Evolutionary conservation across 1,284 basidiomycete genomes (phyloP).

Genomic region (Pseudozyma sp.): DNA sequence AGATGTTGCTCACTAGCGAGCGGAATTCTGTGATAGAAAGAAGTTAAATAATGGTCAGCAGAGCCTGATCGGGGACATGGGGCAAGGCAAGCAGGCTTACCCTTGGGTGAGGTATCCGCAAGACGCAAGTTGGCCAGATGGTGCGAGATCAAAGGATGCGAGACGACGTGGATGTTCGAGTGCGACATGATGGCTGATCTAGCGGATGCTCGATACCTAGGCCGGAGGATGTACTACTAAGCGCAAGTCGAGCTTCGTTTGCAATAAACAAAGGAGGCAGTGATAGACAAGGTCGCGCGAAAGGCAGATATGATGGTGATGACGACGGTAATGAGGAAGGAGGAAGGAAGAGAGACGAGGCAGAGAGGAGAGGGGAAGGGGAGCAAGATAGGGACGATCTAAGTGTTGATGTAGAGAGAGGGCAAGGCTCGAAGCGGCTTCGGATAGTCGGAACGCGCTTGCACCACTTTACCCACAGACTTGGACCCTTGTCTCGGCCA

Average conservation of each 20-base stretch:
- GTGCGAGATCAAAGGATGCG: slow-evolving; percentile 59
- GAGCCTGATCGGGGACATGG: background rate
- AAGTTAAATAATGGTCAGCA: background rate
- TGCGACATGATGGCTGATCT: slow-evolving; percentile 17
- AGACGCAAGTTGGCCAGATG: slow-evolving; percentile 58
- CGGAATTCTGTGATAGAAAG: slow-evolving; percentile 48
- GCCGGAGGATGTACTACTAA: no score
- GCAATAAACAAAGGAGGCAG: no score
- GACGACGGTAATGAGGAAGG: background rate
- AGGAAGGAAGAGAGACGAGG: background rate
- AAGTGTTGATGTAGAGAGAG: background rate
- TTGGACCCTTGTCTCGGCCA: background rate
- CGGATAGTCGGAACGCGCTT: slow-evolving; percentile 42
- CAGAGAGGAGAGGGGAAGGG: background rate
- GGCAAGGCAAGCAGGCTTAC: slow-evolving; percentile 6
- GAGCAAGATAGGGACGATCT: background rate
- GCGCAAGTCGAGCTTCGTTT: no score
- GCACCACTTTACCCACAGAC: background rate
- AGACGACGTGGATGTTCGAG: slow-evolving; percentile 51
- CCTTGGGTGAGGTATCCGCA: slow-evolving; percentile 56
- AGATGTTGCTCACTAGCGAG: slow-evolving; percentile 48
- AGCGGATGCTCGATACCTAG: background rate
- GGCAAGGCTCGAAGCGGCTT: background rate
- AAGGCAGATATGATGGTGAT: background rate
- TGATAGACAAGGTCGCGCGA: no score